Percentiles rank a stretch among this genome's conserved stretches.
Evolutionary conservation across 2,329 filamentous ascomycete species (phyloP).

Genomic region (Pseudogymnoascus sp.): DNA sequence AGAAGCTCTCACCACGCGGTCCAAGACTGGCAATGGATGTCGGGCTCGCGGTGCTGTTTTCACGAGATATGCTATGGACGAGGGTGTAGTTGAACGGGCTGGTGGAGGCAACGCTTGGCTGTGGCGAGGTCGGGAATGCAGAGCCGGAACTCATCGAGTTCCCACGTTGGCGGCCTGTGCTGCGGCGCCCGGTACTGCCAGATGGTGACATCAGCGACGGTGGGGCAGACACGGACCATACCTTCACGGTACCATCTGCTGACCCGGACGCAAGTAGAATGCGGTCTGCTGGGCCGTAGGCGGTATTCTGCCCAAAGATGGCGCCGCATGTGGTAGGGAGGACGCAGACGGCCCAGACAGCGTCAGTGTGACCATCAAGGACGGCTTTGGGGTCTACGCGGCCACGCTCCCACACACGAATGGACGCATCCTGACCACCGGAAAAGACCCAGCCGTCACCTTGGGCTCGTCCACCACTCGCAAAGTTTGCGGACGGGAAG

Average conservation of each 20-base stretch:
- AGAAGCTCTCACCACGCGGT: conserved; percentile 73
- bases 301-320: conserved; percentile 67
- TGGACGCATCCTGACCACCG: conserved; percentile 84
- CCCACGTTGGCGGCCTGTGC: conserved; percentile 66
- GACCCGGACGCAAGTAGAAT: conserved; percentile 86
- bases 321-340: conserved; percentile 73
- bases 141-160: conserved; percentile 94
- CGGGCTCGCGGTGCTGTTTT: conserved; percentile 62
- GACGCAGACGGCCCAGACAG: conserved; percentile 91
- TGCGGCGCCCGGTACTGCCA: conserved; percentile 51
- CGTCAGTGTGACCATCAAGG: conserved; percentile 87
- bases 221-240: conserved; percentile 90
- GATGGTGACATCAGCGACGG: conserved; percentile 76
- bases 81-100: conserved; percentile 84
- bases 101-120: conserved; percentile 75
- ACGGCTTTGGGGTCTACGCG: conserved; percentile 92
- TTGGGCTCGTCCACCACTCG: conserved; percentile 75
- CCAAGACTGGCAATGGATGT: conserved; percentile 92
- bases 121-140: conserved; percentile 81
- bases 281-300: conserved; percentile 72
- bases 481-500: conserved; percentile 79
- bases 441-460: conserved; percentile 99
- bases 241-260: conserved; percentile 81
- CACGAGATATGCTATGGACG: conserved; percentile 72
- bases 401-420: conserved; percentile 91